Evolutionary conservation across 805 yeast species (phyloP).

Genomic region (Saturnispora serradocipensis): DNA sequence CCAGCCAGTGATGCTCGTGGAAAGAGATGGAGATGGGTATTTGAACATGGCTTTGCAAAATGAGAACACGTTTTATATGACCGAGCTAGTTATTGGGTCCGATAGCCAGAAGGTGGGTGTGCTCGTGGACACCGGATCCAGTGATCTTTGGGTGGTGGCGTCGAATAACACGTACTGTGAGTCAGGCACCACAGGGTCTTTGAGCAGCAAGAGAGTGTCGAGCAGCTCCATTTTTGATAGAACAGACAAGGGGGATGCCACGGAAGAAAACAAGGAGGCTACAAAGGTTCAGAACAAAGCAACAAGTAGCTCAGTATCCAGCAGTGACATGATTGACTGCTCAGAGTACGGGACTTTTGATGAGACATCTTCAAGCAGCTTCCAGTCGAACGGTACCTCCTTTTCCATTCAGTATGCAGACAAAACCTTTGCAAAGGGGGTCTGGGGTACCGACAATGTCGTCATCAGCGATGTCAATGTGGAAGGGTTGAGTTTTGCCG

Average conservation of each 20-base stretch:
- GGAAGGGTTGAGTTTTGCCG: slow-evolving; percentile 54
- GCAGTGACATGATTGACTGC: slow-evolving; percentile 27
- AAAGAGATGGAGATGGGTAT: slow-evolving; percentile 20
- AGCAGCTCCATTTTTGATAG: slow-evolving; percentile 2
- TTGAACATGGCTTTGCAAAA: slow-evolving; percentile 30
- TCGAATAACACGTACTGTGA: slow-evolving; percentile 40
- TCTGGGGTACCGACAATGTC: slow-evolving; percentile 58
- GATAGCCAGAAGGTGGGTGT: slow-evolving; percentile 45
- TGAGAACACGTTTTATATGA: slow-evolving; percentile 36
- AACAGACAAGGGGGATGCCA: not conserved
- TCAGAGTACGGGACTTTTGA: slow-evolving; percentile 40
- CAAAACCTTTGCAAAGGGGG: slow-evolving; percentile 37
- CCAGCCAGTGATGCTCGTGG: slow-evolving; percentile 17
- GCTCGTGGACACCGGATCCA: slow-evolving; percentile 65
- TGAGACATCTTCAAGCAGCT: slow-evolving; percentile 31
- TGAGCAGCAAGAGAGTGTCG: slow-evolving; percentile 6
- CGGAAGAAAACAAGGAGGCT: not conserved
- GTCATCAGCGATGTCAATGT: slow-evolving; percentile 40
- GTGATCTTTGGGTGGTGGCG: slow-evolving; percentile 60
- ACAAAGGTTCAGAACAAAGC: slow-evolving; percentile 3
- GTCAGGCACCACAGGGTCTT: slow-evolving; percentile 11
- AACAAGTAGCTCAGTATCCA: not conserved
- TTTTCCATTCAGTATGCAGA: slow-evolving; percentile 43
- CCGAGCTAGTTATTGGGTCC: slow-evolving; percentile 44
- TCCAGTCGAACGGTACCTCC: slow-evolving; percentile 31